Percentiles rank a stretch among this genome's conserved stretches.
Conservation (phyloP, 2,329 filamentous ascomycete species). For the Colletotrichum sp. region DNA sequence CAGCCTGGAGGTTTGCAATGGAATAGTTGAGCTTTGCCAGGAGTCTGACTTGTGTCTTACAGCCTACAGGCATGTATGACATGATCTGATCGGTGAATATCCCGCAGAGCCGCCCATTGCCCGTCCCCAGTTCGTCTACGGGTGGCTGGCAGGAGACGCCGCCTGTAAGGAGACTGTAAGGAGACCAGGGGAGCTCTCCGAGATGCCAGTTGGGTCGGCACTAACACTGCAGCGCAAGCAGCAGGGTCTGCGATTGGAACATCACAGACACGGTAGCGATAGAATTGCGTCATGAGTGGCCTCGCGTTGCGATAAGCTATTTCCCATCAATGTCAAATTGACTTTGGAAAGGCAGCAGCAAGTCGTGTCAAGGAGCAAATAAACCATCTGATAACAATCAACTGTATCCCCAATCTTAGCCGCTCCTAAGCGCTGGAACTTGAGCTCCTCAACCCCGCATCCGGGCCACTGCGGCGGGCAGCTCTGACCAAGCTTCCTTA, state of each 20-base stretch:
- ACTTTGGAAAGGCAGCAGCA: neutral
- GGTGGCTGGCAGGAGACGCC: neutral
- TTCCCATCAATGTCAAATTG: neutral
- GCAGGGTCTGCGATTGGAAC: neutral
- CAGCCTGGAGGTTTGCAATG: neutral
- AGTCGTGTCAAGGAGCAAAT: neutral
- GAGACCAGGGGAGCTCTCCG: neutral
- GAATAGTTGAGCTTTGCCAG: neutral
- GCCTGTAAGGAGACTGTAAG: neutral
- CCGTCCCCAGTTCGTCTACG: neutral
- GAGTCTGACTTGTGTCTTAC: neutral
- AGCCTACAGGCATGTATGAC: neutral
- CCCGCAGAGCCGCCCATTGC: neutral
- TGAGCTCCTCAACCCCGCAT: constrained; percentile 15
- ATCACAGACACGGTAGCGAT: neutral
- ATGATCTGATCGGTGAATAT: neutral
- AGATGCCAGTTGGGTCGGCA: neutral
- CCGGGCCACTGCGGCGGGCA: neutral
- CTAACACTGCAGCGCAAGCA: neutral
- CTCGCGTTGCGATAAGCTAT: neutral
- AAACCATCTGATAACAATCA: neutral
- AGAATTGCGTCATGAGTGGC: neutral
- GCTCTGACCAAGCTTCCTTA: constrained; percentile 7
- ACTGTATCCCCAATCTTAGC: constrained; percentile 14
- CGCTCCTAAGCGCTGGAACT: constrained; percentile 16